Evolutionary conservation across 768 basidiomycete genomes (phyloP).

Genomic region (Crepidotus variabilis): DNA sequence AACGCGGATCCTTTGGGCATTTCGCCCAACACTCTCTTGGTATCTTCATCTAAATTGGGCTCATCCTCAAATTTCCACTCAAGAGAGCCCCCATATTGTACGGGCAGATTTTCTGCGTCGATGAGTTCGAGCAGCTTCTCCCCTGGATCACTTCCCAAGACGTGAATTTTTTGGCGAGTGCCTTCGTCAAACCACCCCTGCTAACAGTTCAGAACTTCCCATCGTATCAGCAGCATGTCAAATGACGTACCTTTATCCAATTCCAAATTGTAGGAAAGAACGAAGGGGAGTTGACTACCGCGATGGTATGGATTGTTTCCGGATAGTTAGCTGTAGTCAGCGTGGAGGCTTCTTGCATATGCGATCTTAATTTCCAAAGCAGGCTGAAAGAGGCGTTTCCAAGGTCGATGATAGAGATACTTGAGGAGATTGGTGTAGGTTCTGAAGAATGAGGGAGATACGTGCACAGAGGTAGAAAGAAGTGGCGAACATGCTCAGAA

Average conservation of each 20-base stretch:
- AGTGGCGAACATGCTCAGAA: slow-evolving; percentile 64
- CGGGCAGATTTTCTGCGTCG: slow-evolving; percentile 49
- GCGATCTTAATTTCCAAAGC: slow-evolving; percentile 68
- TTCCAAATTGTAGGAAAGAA: slow-evolving; percentile 85
- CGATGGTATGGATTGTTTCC: slow-evolving; percentile 66
- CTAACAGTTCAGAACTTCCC: not conserved
- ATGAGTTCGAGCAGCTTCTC: slow-evolving; percentile 47
- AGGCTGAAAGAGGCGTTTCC: slow-evolving; percentile 52
- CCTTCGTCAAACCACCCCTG: slow-evolving; percentile 79
- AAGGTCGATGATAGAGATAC: slow-evolving; percentile 74
- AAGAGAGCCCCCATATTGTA: slow-evolving; percentile 69
- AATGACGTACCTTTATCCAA: slow-evolving; percentile 65
- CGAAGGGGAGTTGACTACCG: slow-evolving; percentile 72
- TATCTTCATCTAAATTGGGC: slow-evolving; percentile 58
- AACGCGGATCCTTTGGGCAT: slow-evolving; percentile 47
- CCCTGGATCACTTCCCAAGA: slow-evolving; percentile 62
- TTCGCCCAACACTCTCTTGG: slow-evolving; percentile 39
- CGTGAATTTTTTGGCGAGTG: slow-evolving; percentile 73
- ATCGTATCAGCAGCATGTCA: not conserved
- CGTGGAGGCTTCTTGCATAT: slow-evolving; percentile 71
- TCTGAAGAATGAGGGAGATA: slow-evolving; percentile 49
- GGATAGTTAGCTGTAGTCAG: slow-evolving; percentile 82
- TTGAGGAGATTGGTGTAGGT: slow-evolving; percentile 55
- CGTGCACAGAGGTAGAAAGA: slow-evolving; percentile 61
- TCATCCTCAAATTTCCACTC: slow-evolving; percentile 69